These are phyloP conservation scores for Ustulina deusta DNA, from an alignment of 2,329 filamentous ascomycete species.

Conservation along the genomic window DNA sequence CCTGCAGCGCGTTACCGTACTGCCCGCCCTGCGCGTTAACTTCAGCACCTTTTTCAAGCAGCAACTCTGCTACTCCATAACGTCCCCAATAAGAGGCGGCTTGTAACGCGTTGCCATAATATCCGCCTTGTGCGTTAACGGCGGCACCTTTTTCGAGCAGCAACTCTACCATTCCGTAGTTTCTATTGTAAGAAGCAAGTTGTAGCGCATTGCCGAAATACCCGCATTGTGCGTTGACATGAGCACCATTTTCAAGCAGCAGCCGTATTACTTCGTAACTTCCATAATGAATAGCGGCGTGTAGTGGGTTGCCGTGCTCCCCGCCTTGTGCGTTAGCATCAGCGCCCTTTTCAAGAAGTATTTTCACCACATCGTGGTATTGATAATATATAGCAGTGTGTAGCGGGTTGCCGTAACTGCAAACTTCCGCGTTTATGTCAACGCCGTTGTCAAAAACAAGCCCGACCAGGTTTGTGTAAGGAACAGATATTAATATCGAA, in stretches of 20 bases:
- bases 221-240: slow-evolving; percentile 8
- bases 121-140: slow-evolving; percentile 2
- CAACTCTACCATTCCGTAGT: background rate
- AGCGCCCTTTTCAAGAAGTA: background rate
- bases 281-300: background rate
- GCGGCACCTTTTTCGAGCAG: slow-evolving; percentile 11
- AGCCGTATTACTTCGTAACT: background rate
- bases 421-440: background rate
- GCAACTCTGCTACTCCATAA: background rate
- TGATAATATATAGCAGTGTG: background rate
- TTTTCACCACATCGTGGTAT: background rate
- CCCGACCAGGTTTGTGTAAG: background rate
- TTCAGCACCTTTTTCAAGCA: slow-evolving; percentile 7
- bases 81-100: background rate
- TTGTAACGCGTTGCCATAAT: background rate
- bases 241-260: slow-evolving; percentile 4
- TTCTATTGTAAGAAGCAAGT: background rate
- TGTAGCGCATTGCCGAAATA: background rate
- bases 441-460: background rate
- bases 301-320: background rate
- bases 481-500: background rate
- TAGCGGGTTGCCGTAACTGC: background rate
- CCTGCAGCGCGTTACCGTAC: background rate
- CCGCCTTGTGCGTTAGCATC: background rate
- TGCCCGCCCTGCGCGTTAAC: background rate